Percentiles rank a stretch among this genome's conserved stretches.
Evolutionary conservation across 163 green algal genomes (phyloP).

Genomic region (Scenedesmus sp.): DNA sequence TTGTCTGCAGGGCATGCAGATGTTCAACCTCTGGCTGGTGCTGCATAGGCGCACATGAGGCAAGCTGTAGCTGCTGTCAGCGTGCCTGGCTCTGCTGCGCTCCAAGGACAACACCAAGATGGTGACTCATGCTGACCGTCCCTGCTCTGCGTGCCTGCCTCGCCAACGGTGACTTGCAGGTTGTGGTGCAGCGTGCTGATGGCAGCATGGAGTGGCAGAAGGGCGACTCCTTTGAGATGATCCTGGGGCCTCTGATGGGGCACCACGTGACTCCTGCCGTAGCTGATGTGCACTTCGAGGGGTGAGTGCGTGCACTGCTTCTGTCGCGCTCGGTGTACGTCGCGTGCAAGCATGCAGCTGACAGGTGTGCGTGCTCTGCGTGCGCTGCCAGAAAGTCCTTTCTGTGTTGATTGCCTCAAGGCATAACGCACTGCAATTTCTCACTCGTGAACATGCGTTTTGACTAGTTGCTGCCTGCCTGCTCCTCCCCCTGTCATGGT

Average conservation of each 20-base stretch:
- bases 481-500: neutral
- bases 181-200: conserved; percentile 19
- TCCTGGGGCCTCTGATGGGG: conserved; percentile 1
- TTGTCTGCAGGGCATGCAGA: neutral
- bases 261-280: conserved; percentile 26
- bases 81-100: neutral
- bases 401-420: too few species aligned
- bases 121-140: neutral
- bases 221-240: neutral
- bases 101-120: neutral
- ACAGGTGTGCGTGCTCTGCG: neutral
- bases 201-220: conserved; percentile 20
- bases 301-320: neutral
- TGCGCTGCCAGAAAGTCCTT: neutral
- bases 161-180: neutral
- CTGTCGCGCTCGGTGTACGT: too few species aligned
- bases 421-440: too few species aligned
- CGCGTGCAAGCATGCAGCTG: neutral
- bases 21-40: neutral
- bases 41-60: neutral
- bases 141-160: neutral
- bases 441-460: too few species aligned
- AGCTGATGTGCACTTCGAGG: conserved; percentile 3
- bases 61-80: neutral
- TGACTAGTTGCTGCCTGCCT: too few species aligned